Percentiles rank a stretch among this genome's conserved stretches.
Evolutionary conservation across 441 rosid genomes (phyloP).

Genomic region (Populus hybrid): DNA sequence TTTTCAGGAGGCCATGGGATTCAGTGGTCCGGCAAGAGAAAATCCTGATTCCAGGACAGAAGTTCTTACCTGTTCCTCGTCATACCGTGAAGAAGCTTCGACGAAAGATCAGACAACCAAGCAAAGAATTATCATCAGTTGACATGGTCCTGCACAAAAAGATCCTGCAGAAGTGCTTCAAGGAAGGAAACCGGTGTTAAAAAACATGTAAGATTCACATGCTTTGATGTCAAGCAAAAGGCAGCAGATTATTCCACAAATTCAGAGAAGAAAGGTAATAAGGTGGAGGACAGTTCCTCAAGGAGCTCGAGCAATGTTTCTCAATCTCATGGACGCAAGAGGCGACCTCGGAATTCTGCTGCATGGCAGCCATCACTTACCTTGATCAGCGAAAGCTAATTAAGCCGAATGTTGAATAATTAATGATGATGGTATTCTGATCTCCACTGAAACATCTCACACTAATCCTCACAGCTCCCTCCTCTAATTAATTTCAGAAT

Average conservation of each 20-base stretch:
- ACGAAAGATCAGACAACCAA: slow-evolving; percentile 20
- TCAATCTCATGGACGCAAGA: not conserved
- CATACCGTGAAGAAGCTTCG: slow-evolving; percentile 43
- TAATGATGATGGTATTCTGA: too few species aligned
- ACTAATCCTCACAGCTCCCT: too few species aligned
- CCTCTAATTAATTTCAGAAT: too few species aligned
- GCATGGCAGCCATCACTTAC: slow-evolving; percentile 42
- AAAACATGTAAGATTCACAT: slow-evolving; percentile 33
- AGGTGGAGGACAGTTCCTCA: not conserved
- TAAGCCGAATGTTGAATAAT: not conserved
- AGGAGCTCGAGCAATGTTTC: slow-evolving; percentile 5
- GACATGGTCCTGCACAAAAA: not conserved
- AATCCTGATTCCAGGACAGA: slow-evolving; percentile 42
- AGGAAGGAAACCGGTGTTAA: slow-evolving; percentile 10
- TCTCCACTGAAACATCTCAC: too few species aligned
- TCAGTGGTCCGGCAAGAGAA: slow-evolving; percentile 13
- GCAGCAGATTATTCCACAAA: not conserved
- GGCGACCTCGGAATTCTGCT: slow-evolving; percentile 1
- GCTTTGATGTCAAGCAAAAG: slow-evolving; percentile 28
- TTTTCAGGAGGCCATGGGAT: too few species aligned
- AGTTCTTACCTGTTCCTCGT: slow-evolving; percentile 33
- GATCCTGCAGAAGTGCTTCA: slow-evolving; percentile 3
- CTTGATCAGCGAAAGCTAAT: slow-evolving; percentile 24
- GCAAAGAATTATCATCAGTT: not conserved
- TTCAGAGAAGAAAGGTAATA: not conserved